phyloP scores from a whole-genome alignment of 257 asterid species.

The Nicotiana knightiana region DNA sequence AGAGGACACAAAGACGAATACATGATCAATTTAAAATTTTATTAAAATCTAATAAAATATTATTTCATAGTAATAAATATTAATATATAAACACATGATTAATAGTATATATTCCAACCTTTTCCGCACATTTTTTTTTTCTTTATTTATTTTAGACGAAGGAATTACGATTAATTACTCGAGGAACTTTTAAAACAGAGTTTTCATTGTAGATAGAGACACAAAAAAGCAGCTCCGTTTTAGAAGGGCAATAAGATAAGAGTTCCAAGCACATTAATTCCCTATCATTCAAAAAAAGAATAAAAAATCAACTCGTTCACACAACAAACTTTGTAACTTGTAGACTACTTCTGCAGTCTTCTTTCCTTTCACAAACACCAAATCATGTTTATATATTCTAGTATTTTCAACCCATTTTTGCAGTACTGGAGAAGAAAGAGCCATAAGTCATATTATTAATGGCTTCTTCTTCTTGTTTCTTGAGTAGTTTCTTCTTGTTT shows the following conservation, averaged over 20 bases:
- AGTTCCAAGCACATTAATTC: background rate
- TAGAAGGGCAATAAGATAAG: background rate
- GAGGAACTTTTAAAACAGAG: background rate
- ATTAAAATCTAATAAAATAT: no score
- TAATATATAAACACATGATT: no score
- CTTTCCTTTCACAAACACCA: background rate
- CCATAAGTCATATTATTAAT: background rate
- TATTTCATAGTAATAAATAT: no score
- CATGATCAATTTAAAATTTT: no score
- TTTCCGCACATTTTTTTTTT: no score
- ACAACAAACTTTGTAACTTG: background rate
- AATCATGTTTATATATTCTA: background rate
- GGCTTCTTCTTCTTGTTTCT: conserved; percentile 2
- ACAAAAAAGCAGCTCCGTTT: background rate
- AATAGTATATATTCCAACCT: no score
- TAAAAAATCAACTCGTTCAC: background rate
- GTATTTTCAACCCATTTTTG: background rate
- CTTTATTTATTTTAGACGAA: no score
- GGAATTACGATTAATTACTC: background rate
- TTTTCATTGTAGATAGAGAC: background rate
- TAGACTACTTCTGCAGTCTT: no score
- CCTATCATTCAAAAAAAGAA: background rate
- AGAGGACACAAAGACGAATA: no score
- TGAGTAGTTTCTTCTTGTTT: background rate
- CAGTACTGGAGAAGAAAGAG: background rate